Percentiles rank a stretch among this genome's conserved stretches.
Evolutionary conservation across 2,329 filamentous ascomycete species (phyloP).

Genomic region (Verticillium zaregamsianum): DNA sequence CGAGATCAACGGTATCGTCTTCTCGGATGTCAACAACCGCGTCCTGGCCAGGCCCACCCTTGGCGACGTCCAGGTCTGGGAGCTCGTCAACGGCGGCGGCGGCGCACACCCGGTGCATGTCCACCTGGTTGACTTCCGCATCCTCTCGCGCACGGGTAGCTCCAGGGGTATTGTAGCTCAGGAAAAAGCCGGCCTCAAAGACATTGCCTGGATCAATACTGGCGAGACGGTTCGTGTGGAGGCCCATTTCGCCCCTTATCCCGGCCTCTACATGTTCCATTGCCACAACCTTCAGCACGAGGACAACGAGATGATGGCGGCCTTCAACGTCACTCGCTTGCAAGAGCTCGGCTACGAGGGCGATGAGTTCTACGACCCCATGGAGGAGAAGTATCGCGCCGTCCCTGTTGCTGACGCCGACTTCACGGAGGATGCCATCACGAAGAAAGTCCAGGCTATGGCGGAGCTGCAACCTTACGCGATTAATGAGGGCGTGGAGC

Average conservation of each 20-base stretch:
- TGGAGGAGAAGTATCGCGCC: too few species aligned
- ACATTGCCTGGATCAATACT: conserved; percentile 50
- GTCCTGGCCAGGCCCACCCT: conserved; percentile 42
- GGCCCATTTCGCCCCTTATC: conserved; percentile 48
- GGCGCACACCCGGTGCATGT: conserved; percentile 54
- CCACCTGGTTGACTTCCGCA: conserved; percentile 54
- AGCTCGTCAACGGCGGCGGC: conserved; percentile 44
- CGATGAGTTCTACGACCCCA: too few species aligned
- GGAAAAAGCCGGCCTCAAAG: conserved; percentile 51
- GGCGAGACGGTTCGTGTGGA: conserved; percentile 47
- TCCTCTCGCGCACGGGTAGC: conserved; percentile 40
- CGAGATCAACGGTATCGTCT: too few species aligned
- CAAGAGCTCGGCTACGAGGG: conserved; percentile 33
- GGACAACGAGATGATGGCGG: conserved; percentile 42
- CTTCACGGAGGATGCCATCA: too few species aligned
- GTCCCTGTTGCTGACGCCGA: too few species aligned
- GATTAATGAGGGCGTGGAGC: too few species aligned
- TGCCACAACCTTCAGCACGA: conserved; percentile 43
- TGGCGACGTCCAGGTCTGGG: conserved; percentile 44
- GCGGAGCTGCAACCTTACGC: too few species aligned
- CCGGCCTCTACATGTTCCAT: conserved; percentile 48
- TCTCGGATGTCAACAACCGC: conserved; percentile 32
- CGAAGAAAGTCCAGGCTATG: too few species aligned
- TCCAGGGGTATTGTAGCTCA: conserved; percentile 44
- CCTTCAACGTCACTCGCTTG: conserved; percentile 37